Base-by-base conservation (phyloP, 2,329 filamentous ascomycete genomes). In the Trichophyton rubrum region DNA sequence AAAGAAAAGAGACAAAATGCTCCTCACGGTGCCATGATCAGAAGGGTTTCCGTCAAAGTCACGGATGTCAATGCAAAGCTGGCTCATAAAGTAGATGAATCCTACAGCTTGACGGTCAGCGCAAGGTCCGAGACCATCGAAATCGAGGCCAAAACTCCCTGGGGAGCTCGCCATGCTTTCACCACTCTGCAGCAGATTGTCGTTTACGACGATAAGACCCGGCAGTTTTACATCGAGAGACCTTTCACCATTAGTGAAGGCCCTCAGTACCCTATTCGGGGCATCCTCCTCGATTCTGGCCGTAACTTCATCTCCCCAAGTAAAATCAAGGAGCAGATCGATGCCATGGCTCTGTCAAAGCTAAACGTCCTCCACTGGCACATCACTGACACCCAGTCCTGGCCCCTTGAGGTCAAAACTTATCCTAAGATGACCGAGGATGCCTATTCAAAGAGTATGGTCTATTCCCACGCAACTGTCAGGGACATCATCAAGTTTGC, bases 361-460 rank as follows among this genome's bases (percentile, higher is more conserved):
- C 73, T 83, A 63, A 83, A 82, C 63, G 74, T 81, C 15, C 71
- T 83, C 41, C 80, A 83, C 67, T 82, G 80, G 80, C 80, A 83
- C 69, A 68, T 82, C 62, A 74, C 78, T 35, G 80, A 83, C 66
- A 71, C 75, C 9, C 80, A 83, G 62, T 82, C 80, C 1, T 83
- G 81, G 81, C 77, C 80, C 2, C 65, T 82, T 15, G 70, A 80
- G 51, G 73, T 83, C 55, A 63, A 74, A 3, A 67, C 73, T 2
- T 81, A 79, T 62, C 80, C 80, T 0, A 66, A 82, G 62, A 80
- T 82, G 75, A 78, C 73, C 45, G 74, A 78, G 59, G 80, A 81
- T 61, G 80, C 80, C 1, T 83, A 82, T 68, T 82, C 80, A 0
- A 59, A 70, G 8, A 73, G 74, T 3, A 78, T 81, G 64, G 68